Evolutionary conservation across 768 basidiomycete genomes (phyloP).

Genomic region (Collybia mongolica): DNA sequence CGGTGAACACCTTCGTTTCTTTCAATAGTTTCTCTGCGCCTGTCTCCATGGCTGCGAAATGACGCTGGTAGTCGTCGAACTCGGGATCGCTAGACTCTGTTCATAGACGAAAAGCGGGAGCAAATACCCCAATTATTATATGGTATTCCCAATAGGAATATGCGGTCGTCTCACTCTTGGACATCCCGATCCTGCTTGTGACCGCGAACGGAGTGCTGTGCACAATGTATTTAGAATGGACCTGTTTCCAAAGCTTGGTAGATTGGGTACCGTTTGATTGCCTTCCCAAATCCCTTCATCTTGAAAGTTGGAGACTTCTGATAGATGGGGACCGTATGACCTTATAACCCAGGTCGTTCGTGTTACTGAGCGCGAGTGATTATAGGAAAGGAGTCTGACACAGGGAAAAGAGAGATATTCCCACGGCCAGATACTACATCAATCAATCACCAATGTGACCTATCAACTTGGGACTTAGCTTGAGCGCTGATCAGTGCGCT

Average conservation of each 20-base stretch:
- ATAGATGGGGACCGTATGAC: not conserved
- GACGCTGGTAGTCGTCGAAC: constrained; percentile 83
- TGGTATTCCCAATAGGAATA: not conserved
- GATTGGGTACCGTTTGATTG: constrained; percentile 62
- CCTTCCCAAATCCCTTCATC: constrained; percentile 88
- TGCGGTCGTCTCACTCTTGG: constrained; percentile 70
- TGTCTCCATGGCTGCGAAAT: constrained; percentile 75
- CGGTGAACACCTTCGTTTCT: constrained; percentile 85
- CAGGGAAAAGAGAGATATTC: constrained; percentile 10
- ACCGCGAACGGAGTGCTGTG: constrained; percentile 87
- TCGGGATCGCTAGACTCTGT: constrained; percentile 82
- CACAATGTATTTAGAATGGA: not conserved
- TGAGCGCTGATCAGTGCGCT: too few relatives aligned
- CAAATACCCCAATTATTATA: not conserved
- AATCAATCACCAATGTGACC: not conserved
- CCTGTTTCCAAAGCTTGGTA: not conserved
- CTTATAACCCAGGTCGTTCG: too few relatives aligned
- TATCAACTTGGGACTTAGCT: too few relatives aligned
- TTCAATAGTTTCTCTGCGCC: constrained; percentile 89
- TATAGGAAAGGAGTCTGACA: constrained; percentile 6
- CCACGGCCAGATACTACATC: constrained; percentile 3
- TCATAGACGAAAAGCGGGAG: not conserved
- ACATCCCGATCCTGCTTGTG: constrained; percentile 84
- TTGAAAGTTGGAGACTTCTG: not conserved
- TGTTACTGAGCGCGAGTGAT: not conserved